Conservation (phyloP, 225 moss, liverwort and hornwort species). For the Bryum argenteum region DNA sequence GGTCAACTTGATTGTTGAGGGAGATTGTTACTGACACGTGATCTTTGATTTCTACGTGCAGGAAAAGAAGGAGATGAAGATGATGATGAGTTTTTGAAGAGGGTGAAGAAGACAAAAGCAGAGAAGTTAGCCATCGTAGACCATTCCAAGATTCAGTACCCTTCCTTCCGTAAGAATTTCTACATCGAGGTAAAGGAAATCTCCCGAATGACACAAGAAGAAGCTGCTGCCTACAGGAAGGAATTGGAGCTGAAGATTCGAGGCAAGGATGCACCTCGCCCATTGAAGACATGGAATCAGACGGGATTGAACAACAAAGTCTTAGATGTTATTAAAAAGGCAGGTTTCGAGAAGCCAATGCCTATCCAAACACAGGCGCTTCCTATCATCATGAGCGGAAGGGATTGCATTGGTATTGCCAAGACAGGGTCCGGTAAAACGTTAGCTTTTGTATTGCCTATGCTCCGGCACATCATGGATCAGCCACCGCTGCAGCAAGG, state of each 20-base stretch:
- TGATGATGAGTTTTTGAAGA: slow-evolving; percentile 97
- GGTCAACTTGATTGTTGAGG: neutral
- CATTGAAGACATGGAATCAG: slow-evolving; percentile 98
- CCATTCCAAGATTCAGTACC: slow-evolving; percentile 92
- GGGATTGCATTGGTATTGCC: slow-evolving; percentile 97
- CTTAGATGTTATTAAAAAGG: slow-evolving; percentile 86
- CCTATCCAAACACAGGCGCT: slow-evolving; percentile 94
- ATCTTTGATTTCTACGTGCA: slow-evolving; percentile 37
- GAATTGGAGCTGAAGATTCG: slow-evolving; percentile 93
- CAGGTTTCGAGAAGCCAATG: slow-evolving; percentile 95
- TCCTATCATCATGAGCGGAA: slow-evolving; percentile 95
- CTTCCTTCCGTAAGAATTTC: slow-evolving; percentile 84
- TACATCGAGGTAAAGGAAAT: slow-evolving; percentile 99
- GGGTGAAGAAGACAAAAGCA: slow-evolving; percentile 97
- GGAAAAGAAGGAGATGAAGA: slow-evolving; percentile 87
- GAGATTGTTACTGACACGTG: neutral
- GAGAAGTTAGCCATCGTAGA: slow-evolving; percentile 95
- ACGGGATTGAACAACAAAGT: slow-evolving; percentile 94
- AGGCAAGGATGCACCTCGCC: slow-evolving; percentile 92
- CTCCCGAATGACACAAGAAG: slow-evolving; percentile 80
- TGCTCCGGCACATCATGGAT: slow-evolving; percentile 98
- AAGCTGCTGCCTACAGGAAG: slow-evolving; percentile 74
- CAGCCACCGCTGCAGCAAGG: slow-evolving; percentile 89
- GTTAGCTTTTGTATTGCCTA: slow-evolving; percentile 91
- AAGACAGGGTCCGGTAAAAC: slow-evolving; percentile 99